These are phyloP conservation scores for Colletotrichum trifolii DNA, from an alignment of 2,329 filamentous ascomycete genomes.

Conservation along the genomic window DNA sequence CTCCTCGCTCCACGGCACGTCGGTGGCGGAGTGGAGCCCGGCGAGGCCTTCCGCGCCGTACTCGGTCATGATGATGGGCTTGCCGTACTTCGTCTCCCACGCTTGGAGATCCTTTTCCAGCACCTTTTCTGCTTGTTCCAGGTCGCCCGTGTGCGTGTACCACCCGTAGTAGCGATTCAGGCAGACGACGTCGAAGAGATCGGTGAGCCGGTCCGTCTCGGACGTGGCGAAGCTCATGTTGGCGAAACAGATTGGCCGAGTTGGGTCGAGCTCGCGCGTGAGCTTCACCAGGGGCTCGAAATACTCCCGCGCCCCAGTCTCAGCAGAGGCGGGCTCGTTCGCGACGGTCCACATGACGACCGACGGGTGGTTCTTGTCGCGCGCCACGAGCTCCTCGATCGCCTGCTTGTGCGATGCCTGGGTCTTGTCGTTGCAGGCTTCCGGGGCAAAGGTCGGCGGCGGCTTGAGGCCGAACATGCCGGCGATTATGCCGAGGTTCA, in stretches of 20 bases:
- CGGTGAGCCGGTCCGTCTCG: slow-evolving; percentile 39
- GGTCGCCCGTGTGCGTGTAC: slow-evolving; percentile 41
- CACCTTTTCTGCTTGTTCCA: slow-evolving; percentile 39
- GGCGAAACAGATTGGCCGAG: slow-evolving; percentile 41
- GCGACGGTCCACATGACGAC: slow-evolving; percentile 43
- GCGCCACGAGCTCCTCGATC: slow-evolving; percentile 40
- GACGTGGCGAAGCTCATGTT: slow-evolving; percentile 36
- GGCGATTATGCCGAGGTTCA: slow-evolving; percentile 39
- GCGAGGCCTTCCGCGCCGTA: slow-evolving; percentile 45
- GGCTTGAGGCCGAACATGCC: slow-evolving; percentile 27
- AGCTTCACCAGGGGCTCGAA: slow-evolving; percentile 41
- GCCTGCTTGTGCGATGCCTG: slow-evolving; percentile 39
- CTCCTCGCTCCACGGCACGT: slow-evolving; percentile 45
- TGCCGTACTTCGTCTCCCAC: slow-evolving; percentile 41
- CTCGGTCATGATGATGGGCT: slow-evolving; percentile 45
- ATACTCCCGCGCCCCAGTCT: slow-evolving; percentile 40
- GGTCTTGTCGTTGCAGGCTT: slow-evolving; percentile 36
- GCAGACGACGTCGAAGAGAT: slow-evolving; percentile 43
- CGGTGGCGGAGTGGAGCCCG: slow-evolving; percentile 41
- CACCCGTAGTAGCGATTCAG: slow-evolving; percentile 46
- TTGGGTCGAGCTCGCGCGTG: slow-evolving; percentile 41
- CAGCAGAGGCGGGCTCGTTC: slow-evolving; percentile 41
- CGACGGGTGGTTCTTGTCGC: slow-evolving; percentile 43
- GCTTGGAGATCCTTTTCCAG: slow-evolving; percentile 40
- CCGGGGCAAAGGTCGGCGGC: slow-evolving; percentile 38